Conservation (phyloP, 805 yeast genomes). For the Metschnikowia reukaufii region DNA sequence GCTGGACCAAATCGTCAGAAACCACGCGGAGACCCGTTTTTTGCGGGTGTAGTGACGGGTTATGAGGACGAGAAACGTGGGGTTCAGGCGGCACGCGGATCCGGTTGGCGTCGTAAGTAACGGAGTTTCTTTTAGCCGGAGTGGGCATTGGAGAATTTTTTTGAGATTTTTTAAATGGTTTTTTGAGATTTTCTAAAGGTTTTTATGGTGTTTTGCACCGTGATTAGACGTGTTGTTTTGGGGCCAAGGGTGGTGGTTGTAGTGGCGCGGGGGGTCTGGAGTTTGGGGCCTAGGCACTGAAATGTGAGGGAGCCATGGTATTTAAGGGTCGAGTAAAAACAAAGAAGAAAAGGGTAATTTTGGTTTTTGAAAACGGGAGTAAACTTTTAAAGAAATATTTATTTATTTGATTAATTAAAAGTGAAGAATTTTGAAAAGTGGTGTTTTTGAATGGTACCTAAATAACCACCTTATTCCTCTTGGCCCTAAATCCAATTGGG, state of each 20-base stretch:
- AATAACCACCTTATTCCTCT: too few relatives aligned
- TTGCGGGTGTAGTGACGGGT: slow-evolving; percentile 7
- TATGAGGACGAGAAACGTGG: not conserved
- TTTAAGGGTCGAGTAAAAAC: too few relatives aligned
- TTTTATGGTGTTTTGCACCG: not conserved
- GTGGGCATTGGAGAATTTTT: not conserved
- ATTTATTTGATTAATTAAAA: too few relatives aligned
- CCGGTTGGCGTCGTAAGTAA: slow-evolving; percentile 25
- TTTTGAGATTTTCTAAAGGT: not conserved
- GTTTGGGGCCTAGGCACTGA: not conserved
- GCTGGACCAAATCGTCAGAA: slow-evolving; percentile 11
- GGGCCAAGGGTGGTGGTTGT: not conserved
- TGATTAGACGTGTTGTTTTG: not conserved
- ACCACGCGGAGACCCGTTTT: slow-evolving; percentile 4
- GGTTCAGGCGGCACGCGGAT: slow-evolving; percentile 16
- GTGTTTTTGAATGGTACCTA: too few relatives aligned
- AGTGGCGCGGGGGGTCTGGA: not conserved
- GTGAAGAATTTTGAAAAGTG: too few relatives aligned
- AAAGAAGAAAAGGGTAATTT: too few relatives aligned
- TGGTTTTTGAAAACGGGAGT: too few relatives aligned
- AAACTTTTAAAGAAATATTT: too few relatives aligned
- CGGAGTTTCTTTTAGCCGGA: slow-evolving; percentile 17
- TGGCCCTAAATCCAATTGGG: too few relatives aligned
- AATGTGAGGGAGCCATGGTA: too few relatives aligned
- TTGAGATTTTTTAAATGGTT: not conserved